Base-by-base conservation (phyloP, 208 protist genomes). In the Naegleria fowleri region DNA sequence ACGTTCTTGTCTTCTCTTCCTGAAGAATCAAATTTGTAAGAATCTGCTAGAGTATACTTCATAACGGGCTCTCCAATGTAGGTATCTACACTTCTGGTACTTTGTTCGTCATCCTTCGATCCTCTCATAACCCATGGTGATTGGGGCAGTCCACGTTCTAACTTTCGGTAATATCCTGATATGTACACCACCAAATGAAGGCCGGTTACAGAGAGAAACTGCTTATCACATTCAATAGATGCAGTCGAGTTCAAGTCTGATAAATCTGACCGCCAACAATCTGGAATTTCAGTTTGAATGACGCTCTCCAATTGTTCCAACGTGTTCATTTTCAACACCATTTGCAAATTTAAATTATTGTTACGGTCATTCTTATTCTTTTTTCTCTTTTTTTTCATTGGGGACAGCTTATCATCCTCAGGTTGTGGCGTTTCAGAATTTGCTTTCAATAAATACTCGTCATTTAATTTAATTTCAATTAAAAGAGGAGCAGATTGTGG, bases 1-100 rank as follows among this genome's bases (percentile, higher is more conserved):
- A 98, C 97, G 92, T 98, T 97, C 87, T 98, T 94, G 91, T 98
- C 97, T 93, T 98, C 97, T 84, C 97, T 95, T 19, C 97, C 97
- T 43, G 97, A 95, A 90, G 96, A 97, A 92, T 97, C 95, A 91
- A 98, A 98, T 25, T 92, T 90, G 15, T 88, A 58, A 58, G 85
- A 88, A 29, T 88, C 85, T 43, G n/a, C 19, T 1, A 58, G n/a
- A 6, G n/a, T 25, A 40, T 29, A 33, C 5, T n/a, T 9, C 22
- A 88, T 29, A 5, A 88, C 11, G 16, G 19, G 85, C 13, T 58
- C n/a, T 48, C 85, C 43, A 88, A 88, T 88, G 13, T 58, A 58
- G 38, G 19, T 39, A 29, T 88, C 85, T 3, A 88, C 41, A 58
- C 41, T 58, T 86, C 39, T 48, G 16, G 29, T n/a, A 48, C 16